A percentile compares a stretch with the other conserved stretches of the same genome.
Conservation (phyloP, 1,139 yeast species). For the Kluyveromyces marxianus region DNA sequence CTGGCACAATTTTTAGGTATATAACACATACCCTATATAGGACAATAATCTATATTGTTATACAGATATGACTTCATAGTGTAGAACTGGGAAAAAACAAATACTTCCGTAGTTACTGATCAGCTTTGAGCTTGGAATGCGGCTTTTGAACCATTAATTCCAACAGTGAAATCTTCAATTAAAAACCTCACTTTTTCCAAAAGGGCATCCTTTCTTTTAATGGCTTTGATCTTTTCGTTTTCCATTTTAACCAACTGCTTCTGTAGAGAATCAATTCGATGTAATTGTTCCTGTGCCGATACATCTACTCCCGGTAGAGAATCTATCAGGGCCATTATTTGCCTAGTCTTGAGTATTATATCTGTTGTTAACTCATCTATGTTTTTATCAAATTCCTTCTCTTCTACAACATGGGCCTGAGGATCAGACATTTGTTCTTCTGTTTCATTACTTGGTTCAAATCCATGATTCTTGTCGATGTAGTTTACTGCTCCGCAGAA, state of each 20-base stretch:
- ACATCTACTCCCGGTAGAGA: constrained; percentile 91
- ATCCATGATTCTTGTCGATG: constrained; percentile 66
- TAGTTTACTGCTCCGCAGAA: constrained; percentile 86
- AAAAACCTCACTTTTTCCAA: constrained; percentile 60
- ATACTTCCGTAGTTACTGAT: neutral
- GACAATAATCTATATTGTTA: no score
- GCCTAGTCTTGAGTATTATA: constrained; percentile 76
- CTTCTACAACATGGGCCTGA: constrained; percentile 33
- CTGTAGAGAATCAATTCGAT: constrained; percentile 56
- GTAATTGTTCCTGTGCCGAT: constrained; percentile 65
- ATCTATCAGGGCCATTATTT: constrained; percentile 77
- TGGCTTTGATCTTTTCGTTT: constrained; percentile 47
- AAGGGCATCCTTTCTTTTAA: constrained; percentile 59
- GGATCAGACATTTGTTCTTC: constrained; percentile 51
- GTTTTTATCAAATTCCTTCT: constrained; percentile 49
- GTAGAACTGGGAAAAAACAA: no score
- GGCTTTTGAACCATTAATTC: constrained; percentile 17
- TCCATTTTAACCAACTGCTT: constrained; percentile 58
- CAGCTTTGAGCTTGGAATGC: neutral
- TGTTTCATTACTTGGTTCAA: constrained; percentile 37
- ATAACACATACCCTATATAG: neutral
- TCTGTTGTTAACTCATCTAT: constrained; percentile 74
- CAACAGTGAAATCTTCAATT: constrained; percentile 36
- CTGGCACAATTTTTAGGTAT: constrained; percentile 15
- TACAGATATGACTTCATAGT: no score